Conservation (phyloP, 345 rosid species). For the Litchi chinensis region DNA sequence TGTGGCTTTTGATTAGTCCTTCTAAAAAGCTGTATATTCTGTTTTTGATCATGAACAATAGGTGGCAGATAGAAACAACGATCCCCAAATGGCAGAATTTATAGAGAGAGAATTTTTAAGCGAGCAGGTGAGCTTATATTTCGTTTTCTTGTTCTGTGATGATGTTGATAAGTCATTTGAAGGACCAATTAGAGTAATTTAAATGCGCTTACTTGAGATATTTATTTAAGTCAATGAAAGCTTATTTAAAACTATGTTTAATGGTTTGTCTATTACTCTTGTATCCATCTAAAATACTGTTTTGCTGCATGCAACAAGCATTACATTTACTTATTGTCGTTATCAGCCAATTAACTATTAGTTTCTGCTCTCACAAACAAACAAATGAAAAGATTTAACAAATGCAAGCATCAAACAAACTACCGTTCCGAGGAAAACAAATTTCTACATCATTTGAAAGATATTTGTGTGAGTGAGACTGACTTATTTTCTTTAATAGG, state of each 20-base stretch:
- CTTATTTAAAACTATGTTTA: neutral
- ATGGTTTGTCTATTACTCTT: neutral
- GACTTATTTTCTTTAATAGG: conserved; percentile 33
- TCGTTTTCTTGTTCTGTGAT: neutral
- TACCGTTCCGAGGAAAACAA: neutral
- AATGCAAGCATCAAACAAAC: conserved; percentile 2
- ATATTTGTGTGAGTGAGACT: neutral
- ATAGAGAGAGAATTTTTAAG: conserved; percentile 44
- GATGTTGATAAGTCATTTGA: neutral
- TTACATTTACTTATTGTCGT: neutral
- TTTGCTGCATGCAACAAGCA: neutral
- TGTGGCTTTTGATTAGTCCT: neutral
- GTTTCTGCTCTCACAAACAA: neutral
- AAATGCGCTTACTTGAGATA: neutral
- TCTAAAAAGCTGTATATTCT: neutral
- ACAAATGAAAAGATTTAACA: neutral
- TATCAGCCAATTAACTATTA: neutral
- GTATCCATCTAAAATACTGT: neutral
- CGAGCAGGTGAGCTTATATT: conserved; percentile 52
- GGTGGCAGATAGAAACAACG: conserved; percentile 53
- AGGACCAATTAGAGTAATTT: neutral
- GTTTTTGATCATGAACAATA: conserved; percentile 21
- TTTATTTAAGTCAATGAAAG: neutral
- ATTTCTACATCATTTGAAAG: neutral
- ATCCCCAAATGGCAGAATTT: conserved; percentile 51